phyloP scores from a whole-genome alignment of 495 filamentous ascomycete species.

The Endocarpon pusillum region DNA sequence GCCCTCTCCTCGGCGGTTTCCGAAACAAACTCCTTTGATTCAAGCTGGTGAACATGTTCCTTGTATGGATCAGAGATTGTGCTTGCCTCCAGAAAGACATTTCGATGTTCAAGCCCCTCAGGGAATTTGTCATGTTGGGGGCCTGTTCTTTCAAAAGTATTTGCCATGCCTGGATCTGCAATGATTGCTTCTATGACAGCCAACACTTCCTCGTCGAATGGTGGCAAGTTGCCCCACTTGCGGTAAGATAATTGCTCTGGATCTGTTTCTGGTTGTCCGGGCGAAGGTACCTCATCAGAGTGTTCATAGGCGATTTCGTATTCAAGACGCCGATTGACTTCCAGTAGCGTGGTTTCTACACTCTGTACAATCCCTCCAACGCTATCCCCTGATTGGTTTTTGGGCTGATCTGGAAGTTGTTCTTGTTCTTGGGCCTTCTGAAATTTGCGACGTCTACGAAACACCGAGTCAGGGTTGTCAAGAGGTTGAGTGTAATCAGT shows the following conservation, averaged over 20 bases:
- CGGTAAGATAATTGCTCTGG: constrained; percentile 5
- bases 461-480: not conserved
- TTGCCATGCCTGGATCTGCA: not conserved
- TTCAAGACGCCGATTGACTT: not conserved
- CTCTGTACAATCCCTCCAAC: not conserved
- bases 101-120: not conserved
- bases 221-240: constrained; percentile 5
- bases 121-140: not conserved
- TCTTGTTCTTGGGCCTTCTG: not conserved
- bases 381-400: too few species aligned
- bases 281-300: not conserved
- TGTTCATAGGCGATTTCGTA: not conserved
- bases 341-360: not conserved
- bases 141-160: constrained; percentile 1
- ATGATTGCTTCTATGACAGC: constrained; percentile 4
- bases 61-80: not conserved
- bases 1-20: constrained; percentile 1
- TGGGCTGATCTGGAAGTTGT: not conserved
- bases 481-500: not conserved
- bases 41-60: not conserved
- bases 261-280: not conserved
- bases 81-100: constrained; percentile 1
- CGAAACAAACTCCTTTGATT: not conserved
- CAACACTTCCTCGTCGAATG: constrained; percentile 5
- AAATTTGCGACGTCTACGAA: not conserved